Conservation (phyloP, 495 filamentous ascomycete species). For the Astrocystis sublimbata region DNA sequence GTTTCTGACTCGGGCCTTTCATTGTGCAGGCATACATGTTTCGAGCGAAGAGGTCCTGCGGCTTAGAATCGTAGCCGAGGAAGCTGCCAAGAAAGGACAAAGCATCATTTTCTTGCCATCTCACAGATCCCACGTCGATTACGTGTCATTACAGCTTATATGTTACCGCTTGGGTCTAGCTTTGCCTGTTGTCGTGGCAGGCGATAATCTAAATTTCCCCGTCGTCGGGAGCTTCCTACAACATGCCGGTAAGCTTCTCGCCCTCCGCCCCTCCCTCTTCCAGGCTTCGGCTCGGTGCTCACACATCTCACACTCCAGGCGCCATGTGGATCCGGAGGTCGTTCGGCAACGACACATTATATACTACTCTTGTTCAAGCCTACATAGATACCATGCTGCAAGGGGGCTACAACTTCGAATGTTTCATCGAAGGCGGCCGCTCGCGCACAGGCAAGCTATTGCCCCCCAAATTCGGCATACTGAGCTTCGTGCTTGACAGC, state of each 20-base stretch:
- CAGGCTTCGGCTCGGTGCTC: neutral
- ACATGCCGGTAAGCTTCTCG: constrained; percentile 65
- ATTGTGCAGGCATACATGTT: constrained; percentile 68
- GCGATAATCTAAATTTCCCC: constrained; percentile 95
- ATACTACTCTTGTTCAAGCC: constrained; percentile 85
- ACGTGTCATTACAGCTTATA: constrained; percentile 88
- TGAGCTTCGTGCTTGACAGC: constrained; percentile 89
- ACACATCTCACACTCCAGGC: constrained; percentile 53
- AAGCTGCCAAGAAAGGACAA: constrained; percentile 83
- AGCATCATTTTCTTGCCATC: constrained; percentile 95
- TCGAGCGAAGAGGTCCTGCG: constrained; percentile 90
- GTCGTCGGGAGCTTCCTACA: constrained; percentile 87
- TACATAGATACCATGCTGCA: constrained; percentile 93
- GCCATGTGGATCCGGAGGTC: constrained; percentile 96
- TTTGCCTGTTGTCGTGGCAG: constrained; percentile 89
- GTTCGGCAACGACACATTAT: constrained; percentile 90
- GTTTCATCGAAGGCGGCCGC: constrained; percentile 93
- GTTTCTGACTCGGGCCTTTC: constrained; percentile 3
- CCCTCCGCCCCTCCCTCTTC: neutral
- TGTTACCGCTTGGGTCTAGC: constrained; percentile 90
- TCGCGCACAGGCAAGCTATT: constrained; percentile 92
- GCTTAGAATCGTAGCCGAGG: constrained; percentile 74
- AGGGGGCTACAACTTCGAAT: constrained; percentile 91
- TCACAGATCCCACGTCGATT: constrained; percentile 93
- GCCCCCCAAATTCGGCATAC: constrained; percentile 92